Evolutionary conservation across 352 stramenopile genomes (phyloP).

Genomic region (Hyaloperonospora brassicae): DNA sequence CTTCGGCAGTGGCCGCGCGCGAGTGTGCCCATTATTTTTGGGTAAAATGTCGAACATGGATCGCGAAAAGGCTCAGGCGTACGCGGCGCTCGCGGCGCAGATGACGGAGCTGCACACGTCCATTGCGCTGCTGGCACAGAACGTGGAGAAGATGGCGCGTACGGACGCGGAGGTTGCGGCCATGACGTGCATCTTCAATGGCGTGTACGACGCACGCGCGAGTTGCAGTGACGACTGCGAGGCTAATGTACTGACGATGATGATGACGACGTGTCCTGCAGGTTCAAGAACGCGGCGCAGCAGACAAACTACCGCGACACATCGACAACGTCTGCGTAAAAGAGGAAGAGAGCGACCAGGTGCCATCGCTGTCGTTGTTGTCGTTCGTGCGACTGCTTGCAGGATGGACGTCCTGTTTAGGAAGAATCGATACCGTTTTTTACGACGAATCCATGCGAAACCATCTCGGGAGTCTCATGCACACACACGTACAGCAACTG

Average conservation of each 20-base stretch:
- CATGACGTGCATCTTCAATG: too few species aligned
- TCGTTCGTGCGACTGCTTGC: not conserved
- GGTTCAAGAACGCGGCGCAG: slow-evolving; percentile 41
- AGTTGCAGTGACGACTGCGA: too few species aligned
- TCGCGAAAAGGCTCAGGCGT: slow-evolving; percentile 59
- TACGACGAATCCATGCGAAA: not conserved
- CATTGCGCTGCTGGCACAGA: slow-evolving; percentile 55
- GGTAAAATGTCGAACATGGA: slow-evolving; percentile 43
- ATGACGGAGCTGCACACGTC: slow-evolving; percentile 75
- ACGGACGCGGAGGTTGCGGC: too few species aligned
- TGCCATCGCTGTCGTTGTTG: too few species aligned
- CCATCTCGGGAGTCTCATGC: not conserved
- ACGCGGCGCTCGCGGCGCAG: slow-evolving; percentile 54
- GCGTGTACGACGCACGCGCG: not conserved
- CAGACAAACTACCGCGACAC: slow-evolving; percentile 31
- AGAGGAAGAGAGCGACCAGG: not conserved
- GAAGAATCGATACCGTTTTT: slow-evolving; percentile 12
- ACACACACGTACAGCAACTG: not conserved
- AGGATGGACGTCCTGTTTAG: slow-evolving; percentile 5
- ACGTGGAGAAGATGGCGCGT: slow-evolving; percentile 78
- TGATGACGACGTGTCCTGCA: slow-evolving; percentile 7
- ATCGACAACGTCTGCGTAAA: slow-evolving; percentile 12
- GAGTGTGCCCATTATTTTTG: too few species aligned
- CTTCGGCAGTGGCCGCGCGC: slow-evolving; percentile 2
- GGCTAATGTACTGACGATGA: not conserved